These are phyloP conservation scores for Cantharellus cinnabarinus DNA, from an alignment of 768 basidiomycete species.

Conservation along the genomic window DNA sequence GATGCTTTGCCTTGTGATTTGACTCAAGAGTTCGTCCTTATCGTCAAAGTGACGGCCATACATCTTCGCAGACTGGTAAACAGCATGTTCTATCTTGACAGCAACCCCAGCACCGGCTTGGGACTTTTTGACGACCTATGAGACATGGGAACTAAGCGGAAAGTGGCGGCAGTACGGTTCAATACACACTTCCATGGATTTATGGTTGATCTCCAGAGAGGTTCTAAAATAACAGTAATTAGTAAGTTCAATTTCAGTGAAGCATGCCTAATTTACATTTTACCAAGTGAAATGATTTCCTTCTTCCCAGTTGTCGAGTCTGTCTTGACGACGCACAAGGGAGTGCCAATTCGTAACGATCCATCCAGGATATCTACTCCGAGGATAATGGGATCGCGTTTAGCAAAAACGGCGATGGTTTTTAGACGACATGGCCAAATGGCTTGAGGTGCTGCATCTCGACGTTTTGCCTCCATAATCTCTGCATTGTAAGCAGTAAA, in stretches of 20 bases:
- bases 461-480: slow-evolving; percentile 79
- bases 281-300: slow-evolving; percentile 80
- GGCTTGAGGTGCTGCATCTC: slow-evolving; percentile 82
- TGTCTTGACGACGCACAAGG: slow-evolving; percentile 83
- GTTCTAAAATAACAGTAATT: slow-evolving; percentile 32
- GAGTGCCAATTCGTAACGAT: slow-evolving; percentile 75
- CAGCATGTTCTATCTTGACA: slow-evolving; percentile 94
- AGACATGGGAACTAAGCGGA: not conserved
- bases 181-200: slow-evolving; percentile 46
- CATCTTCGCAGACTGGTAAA: slow-evolving; percentile 88
- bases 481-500: slow-evolving; percentile 88
- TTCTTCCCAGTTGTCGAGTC: slow-evolving; percentile 76
- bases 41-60: slow-evolving; percentile 93
- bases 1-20: slow-evolving; percentile 80
- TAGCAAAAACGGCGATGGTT: slow-evolving; percentile 83
- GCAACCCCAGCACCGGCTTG: slow-evolving; percentile 95
- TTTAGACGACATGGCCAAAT: slow-evolving; percentile 94
- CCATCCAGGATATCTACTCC: slow-evolving; percentile 95
- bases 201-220: slow-evolving; percentile 95
- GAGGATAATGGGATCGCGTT: slow-evolving; percentile 91
- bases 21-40: slow-evolving; percentile 82
- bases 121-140: slow-evolving; percentile 70
- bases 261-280: slow-evolving; percentile 42
- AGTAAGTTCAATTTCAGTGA: slow-evolving; percentile 1
- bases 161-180: not conserved